Percentiles rank a stretch among this genome's conserved stretches.
Evolutionary conservation across 495 filamentous ascomycete genomes (phyloP).

Genomic region (Penicillium maclennaniae): DNA sequence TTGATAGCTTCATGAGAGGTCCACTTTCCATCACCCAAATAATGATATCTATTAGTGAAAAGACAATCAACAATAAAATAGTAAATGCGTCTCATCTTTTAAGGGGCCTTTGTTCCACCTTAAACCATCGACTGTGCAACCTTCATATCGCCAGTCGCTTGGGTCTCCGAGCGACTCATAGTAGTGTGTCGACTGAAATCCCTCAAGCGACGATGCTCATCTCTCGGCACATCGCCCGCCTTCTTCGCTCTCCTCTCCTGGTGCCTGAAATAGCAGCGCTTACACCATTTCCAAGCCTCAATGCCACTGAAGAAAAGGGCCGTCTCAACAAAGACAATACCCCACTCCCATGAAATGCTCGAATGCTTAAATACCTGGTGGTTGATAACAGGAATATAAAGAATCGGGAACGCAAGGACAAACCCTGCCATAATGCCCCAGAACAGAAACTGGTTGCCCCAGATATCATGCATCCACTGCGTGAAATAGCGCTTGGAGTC

Average conservation of each 20-base stretch:
- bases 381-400: slow-evolving; percentile 72
- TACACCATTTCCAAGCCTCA: slow-evolving; percentile 66
- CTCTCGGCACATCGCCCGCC: slow-evolving; percentile 3
- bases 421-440: slow-evolving; percentile 65
- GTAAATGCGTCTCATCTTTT: neutral
- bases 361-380: slow-evolving; percentile 64
- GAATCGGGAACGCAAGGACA: slow-evolving; percentile 64
- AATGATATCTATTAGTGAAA: neutral
- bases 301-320: slow-evolving; percentile 60
- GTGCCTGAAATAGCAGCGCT: slow-evolving; percentile 50
- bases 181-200: slow-evolving; percentile 39
- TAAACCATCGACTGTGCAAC: slow-evolving; percentile 34
- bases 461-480: slow-evolving; percentile 59
- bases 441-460: slow-evolving; percentile 71
- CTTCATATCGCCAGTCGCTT: slow-evolving; percentile 29
- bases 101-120: neutral
- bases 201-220: slow-evolving; percentile 15
- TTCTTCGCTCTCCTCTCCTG: slow-evolving; percentile 19
- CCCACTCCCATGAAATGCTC: slow-evolving; percentile 73
- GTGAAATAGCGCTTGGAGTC: slow-evolving; percentile 48
- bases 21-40: too few species aligned
- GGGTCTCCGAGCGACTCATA: slow-evolving; percentile 39
- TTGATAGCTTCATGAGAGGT: neutral
- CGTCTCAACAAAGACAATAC: slow-evolving; percentile 55
- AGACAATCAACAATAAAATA: neutral